These are phyloP conservation scores for Aspergillus heteromorphus DNA, from an alignment of 495 filamentous ascomycete species.

Conservation along the genomic window DNA sequence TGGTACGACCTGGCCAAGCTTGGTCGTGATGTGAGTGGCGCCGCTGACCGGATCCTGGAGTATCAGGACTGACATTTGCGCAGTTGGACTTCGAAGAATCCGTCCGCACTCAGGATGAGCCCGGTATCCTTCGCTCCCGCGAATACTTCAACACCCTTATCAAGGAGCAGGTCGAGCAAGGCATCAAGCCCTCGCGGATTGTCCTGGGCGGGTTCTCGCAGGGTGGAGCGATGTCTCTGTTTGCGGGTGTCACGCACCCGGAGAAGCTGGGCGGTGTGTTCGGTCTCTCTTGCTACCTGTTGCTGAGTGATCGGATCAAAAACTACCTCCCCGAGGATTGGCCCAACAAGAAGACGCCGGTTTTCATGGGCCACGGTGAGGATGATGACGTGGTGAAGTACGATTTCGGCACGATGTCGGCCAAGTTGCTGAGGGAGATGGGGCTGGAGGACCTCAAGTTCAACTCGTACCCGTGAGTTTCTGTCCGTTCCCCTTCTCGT, in stretches of 20 bases:
- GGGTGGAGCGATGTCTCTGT: conserved; percentile 55
- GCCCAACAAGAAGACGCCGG: conserved; percentile 71
- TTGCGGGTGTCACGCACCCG: conserved; percentile 64
- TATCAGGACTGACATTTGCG: neutral
- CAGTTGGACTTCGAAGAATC: conserved; percentile 45
- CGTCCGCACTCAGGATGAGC: conserved; percentile 63
- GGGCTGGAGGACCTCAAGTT: conserved; percentile 67
- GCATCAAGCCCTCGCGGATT: conserved; percentile 78
- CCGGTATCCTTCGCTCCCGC: conserved; percentile 67
- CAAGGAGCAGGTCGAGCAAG: conserved; percentile 72
- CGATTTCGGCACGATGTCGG: conserved; percentile 61
- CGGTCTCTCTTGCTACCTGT: conserved; percentile 76
- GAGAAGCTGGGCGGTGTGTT: conserved; percentile 83
- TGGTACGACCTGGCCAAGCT: conserved; percentile 86
- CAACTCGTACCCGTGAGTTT: conserved; percentile 65
- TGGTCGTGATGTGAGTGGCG: conserved; percentile 35
- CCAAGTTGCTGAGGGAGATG: conserved; percentile 54
- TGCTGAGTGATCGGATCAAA: conserved; percentile 66
- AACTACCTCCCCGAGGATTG: conserved; percentile 57
- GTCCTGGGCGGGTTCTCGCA: conserved; percentile 70
- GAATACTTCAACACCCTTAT: conserved; percentile 77
- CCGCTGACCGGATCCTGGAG: neutral
- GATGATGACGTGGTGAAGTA: conserved; percentile 65
- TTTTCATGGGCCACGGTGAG: conserved; percentile 84
- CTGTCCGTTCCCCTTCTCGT: neutral